phyloP scores from a whole-genome alignment of 352 stramenopile genomes.

The Thraustochytrium sp. region DNA sequence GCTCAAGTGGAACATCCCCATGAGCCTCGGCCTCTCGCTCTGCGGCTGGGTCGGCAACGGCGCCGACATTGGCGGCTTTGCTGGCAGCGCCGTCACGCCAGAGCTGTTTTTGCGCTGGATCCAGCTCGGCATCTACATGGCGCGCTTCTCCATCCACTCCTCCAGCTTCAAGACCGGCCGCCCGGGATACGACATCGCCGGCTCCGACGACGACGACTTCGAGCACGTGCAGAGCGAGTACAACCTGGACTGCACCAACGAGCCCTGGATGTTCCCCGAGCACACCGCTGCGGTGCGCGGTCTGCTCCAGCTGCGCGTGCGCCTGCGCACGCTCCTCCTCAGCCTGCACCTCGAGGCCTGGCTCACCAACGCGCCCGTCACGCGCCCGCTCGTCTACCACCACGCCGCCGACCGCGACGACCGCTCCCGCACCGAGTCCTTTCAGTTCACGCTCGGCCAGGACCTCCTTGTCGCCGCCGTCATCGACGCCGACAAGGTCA shows the following conservation, averaged over 20 bases:
- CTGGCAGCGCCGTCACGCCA: constrained; percentile 18
- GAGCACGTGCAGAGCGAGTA: no score
- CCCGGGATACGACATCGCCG: not conserved
- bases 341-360: constrained; percentile 24
- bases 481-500: not conserved
- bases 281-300: constrained; percentile 2
- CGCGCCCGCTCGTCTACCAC: constrained; percentile 41
- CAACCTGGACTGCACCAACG: constrained; percentile 44
- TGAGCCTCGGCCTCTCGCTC: constrained; percentile 41
- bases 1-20: constrained; percentile 46
- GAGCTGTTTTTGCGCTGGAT: constrained; percentile 47
- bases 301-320: not conserved
- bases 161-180: constrained; percentile 26
- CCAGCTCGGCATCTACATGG: constrained; percentile 43
- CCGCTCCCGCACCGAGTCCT: constrained; percentile 33
- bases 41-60: constrained; percentile 45
- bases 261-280: constrained; percentile 46
- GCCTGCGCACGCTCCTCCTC: constrained; percentile 19
- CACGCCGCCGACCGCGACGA: not conserved
- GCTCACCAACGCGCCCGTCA: constrained; percentile 26
- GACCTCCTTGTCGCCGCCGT: constrained; percentile 41
- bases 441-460: constrained; percentile 36
- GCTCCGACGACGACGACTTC: no score
- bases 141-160: constrained; percentile 42
- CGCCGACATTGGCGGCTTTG: constrained; percentile 43